Conservation (phyloP, 495 filamentous ascomycete species). For the Glonium stellatum region DNA sequence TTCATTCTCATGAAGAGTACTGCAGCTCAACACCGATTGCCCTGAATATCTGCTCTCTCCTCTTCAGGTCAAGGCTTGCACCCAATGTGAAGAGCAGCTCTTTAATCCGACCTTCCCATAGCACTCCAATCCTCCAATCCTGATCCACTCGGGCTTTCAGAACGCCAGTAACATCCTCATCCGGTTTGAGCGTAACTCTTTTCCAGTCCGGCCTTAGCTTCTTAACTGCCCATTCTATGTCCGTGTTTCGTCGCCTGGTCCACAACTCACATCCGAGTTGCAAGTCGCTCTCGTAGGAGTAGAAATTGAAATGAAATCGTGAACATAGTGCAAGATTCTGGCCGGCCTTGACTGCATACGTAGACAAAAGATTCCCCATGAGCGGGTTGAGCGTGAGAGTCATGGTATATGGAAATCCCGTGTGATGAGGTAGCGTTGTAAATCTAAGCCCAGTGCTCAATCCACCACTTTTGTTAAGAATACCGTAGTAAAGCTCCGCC, state of each 20-base stretch:
- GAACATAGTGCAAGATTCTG: constrained; percentile 76
- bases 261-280: constrained; percentile 86
- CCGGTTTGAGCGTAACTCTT: constrained; percentile 6
- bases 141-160: constrained; percentile 84
- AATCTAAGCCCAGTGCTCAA: constrained; percentile 78
- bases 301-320: constrained; percentile 93
- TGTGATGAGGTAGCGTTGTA: constrained; percentile 80
- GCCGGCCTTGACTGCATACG: constrained; percentile 81
- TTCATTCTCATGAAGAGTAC: constrained; percentile 70
- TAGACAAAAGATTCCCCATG: constrained; percentile 84
- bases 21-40: constrained; percentile 81
- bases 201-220: constrained; percentile 31
- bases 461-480: constrained; percentile 83
- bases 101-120: constrained; percentile 94
- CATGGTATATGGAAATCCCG: constrained; percentile 82
- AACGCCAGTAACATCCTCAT: constrained; percentile 73
- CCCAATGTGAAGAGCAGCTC: constrained; percentile 88
- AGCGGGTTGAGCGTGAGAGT: constrained; percentile 75
- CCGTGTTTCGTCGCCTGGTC: constrained; percentile 47
- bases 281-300: constrained; percentile 94
- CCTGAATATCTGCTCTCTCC: constrained; percentile 60
- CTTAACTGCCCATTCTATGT: constrained; percentile 38
- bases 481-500: constrained; percentile 92
- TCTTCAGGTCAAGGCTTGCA: constrained; percentile 63
- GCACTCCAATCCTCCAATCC: constrained; percentile 69